Base-by-base conservation (phyloP, 2,329 filamentous ascomycete genomes). In the Microthyrium microscopicum region DNA sequence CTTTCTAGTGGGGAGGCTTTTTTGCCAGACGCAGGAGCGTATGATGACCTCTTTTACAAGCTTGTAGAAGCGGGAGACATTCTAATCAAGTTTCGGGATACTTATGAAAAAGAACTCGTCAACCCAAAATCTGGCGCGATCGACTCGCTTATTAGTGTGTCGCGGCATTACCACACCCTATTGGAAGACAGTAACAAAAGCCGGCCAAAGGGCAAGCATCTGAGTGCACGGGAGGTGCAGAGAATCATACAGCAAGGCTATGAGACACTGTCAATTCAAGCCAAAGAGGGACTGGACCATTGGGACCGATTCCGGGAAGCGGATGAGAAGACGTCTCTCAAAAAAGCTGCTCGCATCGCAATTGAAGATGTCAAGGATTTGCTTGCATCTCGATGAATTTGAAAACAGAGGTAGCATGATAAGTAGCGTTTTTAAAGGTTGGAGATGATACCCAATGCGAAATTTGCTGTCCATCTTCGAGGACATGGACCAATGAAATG, bases 41-140 rank as follows among this genome's bases (percentile, higher is more conserved):
- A 95, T 54, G 89, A 98, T 46, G 89, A 98, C 48, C 65, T 98
- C 0, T 95, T 98, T 58, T 98, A 98, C 69, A 98, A 98, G 57
- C 70, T 95, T 2, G 84, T 95, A 18, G 89, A 98, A 55, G 80
- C 77, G 2, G 83, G 85, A 8, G 82, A 92, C 31, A 68, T 82
- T 9, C 66, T 95, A 16, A 60, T 67, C 20, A 83, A 81, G 48
- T 93, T 95, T 57, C 73, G 82, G 26, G 73, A 84, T 40, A 76
- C 70, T 7, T 95, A 89, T 53, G 57, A 60, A 4, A 48, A 66
- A 16, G 49, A 51, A 19, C 49, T 42, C 17, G 19, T 20, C 35
- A 40, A 46, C 19, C 47, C 51, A 7, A 44, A 46, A 15, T 36
- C 67, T 29, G 18, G 33, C 17, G 81, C 81, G 3, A 89, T 94